Evolutionary conservation across 2,329 filamentous ascomycete species (phyloP).

Genomic region (Xylaria arbuscula): DNA sequence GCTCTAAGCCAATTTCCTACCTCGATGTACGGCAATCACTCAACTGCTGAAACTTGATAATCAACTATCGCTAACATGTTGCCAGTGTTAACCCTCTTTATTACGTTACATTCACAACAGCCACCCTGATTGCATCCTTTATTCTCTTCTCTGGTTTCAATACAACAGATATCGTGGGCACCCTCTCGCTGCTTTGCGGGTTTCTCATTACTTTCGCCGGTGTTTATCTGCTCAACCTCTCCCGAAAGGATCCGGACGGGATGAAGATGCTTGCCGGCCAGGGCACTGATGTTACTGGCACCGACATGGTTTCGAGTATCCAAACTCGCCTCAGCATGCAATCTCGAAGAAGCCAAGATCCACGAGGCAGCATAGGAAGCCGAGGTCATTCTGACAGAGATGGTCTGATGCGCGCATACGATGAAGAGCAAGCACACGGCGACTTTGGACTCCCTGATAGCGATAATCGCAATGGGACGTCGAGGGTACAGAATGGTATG

Average conservation of each 20-base stretch:
- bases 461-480: conserved; percentile 69
- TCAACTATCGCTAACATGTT: conserved; percentile 45
- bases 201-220: conserved; percentile 96
- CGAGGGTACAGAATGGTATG: conserved; percentile 53
- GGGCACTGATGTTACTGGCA: conserved; percentile 83
- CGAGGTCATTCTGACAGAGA: conserved; percentile 75
- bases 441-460: conserved; percentile 83
- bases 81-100: conserved; percentile 91
- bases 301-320: conserved; percentile 88
- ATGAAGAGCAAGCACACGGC: conserved; percentile 77
- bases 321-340: conserved; percentile 96
- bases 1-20: conserved; percentile 96
- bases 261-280: conserved; percentile 71
- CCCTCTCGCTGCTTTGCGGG: conserved; percentile 88
- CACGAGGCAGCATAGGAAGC: conserved; percentile 72
- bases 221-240: conserved; percentile 96
- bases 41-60: background rate
- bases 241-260: conserved; percentile 88
- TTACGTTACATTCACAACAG: conserved; percentile 97
- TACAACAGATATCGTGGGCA: conserved; percentile 90
- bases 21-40: conserved; percentile 77
- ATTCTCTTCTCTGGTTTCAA: conserved; percentile 97
- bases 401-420: conserved; percentile 88
- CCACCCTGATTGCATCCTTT: conserved; percentile 92
- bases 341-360: conserved; percentile 76